phyloP scores from a whole-genome alignment of 2,329 filamentous ascomycete genomes.

The Salinomyces thailandicus region DNA sequence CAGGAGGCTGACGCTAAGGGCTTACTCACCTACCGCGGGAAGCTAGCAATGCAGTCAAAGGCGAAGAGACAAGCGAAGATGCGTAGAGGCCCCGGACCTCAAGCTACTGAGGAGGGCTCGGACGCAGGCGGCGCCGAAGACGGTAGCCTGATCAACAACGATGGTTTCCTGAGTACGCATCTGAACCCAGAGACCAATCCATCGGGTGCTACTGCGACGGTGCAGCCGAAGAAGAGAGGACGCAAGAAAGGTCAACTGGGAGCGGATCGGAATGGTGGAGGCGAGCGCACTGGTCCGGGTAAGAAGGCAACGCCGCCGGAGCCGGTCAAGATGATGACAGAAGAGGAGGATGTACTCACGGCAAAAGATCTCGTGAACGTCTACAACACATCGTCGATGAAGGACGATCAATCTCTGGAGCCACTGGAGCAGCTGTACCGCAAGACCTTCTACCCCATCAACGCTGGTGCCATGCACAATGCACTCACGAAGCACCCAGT shows the following conservation, averaged over 20 bases:
- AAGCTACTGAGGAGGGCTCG: slow-evolving; percentile 14
- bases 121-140: slow-evolving; percentile 3
- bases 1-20: slow-evolving; percentile 10
- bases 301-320: slow-evolving; percentile 24
- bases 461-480: slow-evolving; percentile 32
- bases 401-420: slow-evolving; percentile 9
- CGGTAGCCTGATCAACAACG: too few relatives aligned
- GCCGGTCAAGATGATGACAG: slow-evolving; percentile 18
- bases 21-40: slow-evolving; percentile 3
- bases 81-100: slow-evolving; percentile 13
- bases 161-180: neutral
- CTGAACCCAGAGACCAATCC: neutral
- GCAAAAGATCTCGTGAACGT: slow-evolving; percentile 22
- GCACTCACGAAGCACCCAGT: slow-evolving; percentile 34
- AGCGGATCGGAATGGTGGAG: neutral
- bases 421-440: slow-evolving; percentile 29
- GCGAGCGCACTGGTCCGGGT: slow-evolving; percentile 3
- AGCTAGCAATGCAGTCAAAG: neutral
- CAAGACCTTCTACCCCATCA: slow-evolving; percentile 32
- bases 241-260: neutral
- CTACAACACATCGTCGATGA: slow-evolving; percentile 11
- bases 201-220: neutral
- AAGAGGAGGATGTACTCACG: slow-evolving; percentile 23
- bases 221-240: neutral
- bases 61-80: neutral